Conservation (phyloP, 2,329 filamentous ascomycete species). For the Hypoxylon sp. region DNA sequence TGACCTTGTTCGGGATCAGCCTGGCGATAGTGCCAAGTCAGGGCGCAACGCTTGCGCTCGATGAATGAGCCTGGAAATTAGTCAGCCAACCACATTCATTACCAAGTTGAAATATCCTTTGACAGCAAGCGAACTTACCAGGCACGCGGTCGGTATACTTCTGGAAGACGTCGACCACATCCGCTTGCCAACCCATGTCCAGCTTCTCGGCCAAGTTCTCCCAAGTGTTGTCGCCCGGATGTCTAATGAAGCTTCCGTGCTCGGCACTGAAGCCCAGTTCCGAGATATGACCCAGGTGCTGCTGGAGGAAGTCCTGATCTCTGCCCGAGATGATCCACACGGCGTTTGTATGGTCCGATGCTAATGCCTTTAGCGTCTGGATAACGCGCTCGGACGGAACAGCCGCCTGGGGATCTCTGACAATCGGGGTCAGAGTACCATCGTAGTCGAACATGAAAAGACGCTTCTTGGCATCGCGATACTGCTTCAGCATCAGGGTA, state of each 20-base stretch:
- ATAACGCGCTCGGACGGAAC: slow-evolving; percentile 87
- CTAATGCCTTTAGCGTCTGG: slow-evolving; percentile 78
- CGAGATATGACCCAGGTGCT: slow-evolving; percentile 90
- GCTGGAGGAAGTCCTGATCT: slow-evolving; percentile 88
- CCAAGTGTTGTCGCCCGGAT: slow-evolving; percentile 80
- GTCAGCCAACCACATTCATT: slow-evolving; percentile 13
- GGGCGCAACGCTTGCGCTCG: slow-evolving; percentile 89
- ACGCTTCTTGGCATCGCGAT: slow-evolving; percentile 76
- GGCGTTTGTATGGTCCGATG: slow-evolving; percentile 79
- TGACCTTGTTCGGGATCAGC: slow-evolving; percentile 86
- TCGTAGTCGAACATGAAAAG: slow-evolving; percentile 99
- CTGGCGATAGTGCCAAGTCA: slow-evolving; percentile 97
- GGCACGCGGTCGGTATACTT: slow-evolving; percentile 87
- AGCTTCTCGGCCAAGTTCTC: slow-evolving; percentile 85
- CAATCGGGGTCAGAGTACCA: slow-evolving; percentile 93
- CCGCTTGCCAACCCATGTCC: slow-evolving; percentile 91
- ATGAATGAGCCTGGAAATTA: slow-evolving; percentile 78
- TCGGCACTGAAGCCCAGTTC: slow-evolving; percentile 94
- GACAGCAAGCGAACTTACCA: slow-evolving; percentile 59
- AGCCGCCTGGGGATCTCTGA: slow-evolving; percentile 87
- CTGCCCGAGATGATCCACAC: slow-evolving; percentile 99
- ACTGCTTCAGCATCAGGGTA: slow-evolving; percentile 73
- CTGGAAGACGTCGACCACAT: slow-evolving; percentile 85
- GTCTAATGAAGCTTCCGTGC: slow-evolving; percentile 93
- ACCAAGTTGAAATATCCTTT: neutral